Conservation (phyloP, 2,329 filamentous ascomycete species). For the Claviceps sp. region DNA sequence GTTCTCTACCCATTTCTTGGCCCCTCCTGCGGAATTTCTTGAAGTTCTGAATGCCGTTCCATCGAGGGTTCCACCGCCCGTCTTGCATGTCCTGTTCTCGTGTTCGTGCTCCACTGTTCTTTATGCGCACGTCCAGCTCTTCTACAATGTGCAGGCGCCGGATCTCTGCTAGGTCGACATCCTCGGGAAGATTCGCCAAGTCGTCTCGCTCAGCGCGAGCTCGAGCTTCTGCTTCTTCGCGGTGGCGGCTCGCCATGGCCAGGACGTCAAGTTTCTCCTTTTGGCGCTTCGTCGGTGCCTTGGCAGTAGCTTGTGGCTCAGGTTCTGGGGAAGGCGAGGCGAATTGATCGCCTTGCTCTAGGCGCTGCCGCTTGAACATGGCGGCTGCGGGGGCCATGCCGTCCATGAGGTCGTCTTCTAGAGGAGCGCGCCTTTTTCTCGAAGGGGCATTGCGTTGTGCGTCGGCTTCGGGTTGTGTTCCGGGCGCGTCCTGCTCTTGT, state of each 20-base stretch:
- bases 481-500: constrained; percentile 24
- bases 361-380: constrained; percentile 63
- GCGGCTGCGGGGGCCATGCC: constrained; percentile 63
- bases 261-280: constrained; percentile 54
- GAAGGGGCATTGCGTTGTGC: constrained; percentile 14
- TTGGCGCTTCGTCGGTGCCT: constrained; percentile 27
- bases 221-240: constrained; percentile 53
- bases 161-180: constrained; percentile 61
- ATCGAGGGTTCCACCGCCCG: constrained; percentile 67
- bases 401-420: constrained; percentile 49
- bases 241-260: constrained; percentile 46
- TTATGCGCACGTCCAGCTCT: constrained; percentile 50
- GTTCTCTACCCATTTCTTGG: constrained; percentile 27
- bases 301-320: constrained; percentile 8
- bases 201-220: constrained; percentile 40
- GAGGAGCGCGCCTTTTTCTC: constrained; percentile 33
- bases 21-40: constrained; percentile 66
- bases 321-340: constrained; percentile 15
- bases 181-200: constrained; percentile 38
- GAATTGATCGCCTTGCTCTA: constrained; percentile 43
- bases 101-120: constrained; percentile 15
- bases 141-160: constrained; percentile 64
- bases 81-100: constrained; percentile 37
- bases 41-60: constrained; percentile 94
- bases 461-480: constrained; percentile 11